These are phyloP conservation scores for Neocatenulostroma microsporum DNA, from an alignment of 2,329 filamentous ascomycete genomes.

Conservation along the genomic window DNA sequence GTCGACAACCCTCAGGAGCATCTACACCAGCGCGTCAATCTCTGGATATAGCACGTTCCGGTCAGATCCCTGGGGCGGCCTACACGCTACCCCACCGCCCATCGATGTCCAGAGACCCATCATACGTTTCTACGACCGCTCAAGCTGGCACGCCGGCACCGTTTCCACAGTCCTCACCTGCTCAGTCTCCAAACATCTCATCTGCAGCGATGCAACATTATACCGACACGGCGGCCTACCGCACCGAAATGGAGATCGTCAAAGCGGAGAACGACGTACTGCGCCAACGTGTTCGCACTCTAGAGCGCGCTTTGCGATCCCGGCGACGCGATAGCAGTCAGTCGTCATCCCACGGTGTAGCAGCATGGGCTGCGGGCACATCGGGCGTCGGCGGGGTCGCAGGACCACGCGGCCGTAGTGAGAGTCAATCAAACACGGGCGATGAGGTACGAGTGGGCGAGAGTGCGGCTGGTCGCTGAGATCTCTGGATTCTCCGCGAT, in stretches of 20 bases:
- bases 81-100: conserved; percentile 28
- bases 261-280: conserved; percentile 44
- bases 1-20: conserved; percentile 27
- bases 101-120: conserved; percentile 25
- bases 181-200: conserved; percentile 14
- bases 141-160: conserved; percentile 18
- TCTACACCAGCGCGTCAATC: conserved; percentile 29
- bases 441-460: conserved; percentile 30
- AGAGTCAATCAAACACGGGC: conserved; percentile 32
- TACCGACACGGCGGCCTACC: conserved; percentile 37
- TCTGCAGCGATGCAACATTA: conserved; percentile 21
- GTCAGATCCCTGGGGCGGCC: conserved; percentile 7
- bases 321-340: conserved; percentile 26
- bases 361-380: conserved; percentile 10
- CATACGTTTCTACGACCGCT: conserved; percentile 17
- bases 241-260: conserved; percentile 41
- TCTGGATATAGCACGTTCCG: conserved; percentile 18
- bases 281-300: conserved; percentile 40
- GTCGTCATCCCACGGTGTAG: conserved; percentile 17
- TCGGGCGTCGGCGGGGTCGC: conserved; percentile 28
- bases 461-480: too few species aligned
- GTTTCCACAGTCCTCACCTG: conserved; percentile 14
- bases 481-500: too few species aligned
- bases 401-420: conserved; percentile 28
- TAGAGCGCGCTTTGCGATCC: conserved; percentile 36